Evolutionary conservation across 108 stramenopile species (phyloP), one percentile per base, ranked within the genome.

Genomic region (Cyclotella cryptica): DNA sequence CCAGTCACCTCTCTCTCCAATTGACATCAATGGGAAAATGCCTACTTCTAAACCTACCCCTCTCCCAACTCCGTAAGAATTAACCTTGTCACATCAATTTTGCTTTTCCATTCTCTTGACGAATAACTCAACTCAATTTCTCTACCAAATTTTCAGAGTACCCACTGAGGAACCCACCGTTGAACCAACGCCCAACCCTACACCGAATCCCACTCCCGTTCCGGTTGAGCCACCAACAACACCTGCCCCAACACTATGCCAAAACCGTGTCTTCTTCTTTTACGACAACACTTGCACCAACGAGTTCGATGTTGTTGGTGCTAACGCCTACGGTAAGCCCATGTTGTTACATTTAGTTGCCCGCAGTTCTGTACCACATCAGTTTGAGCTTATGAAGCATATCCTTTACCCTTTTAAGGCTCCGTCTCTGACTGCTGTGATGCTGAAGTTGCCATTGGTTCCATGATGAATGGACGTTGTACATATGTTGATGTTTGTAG

Each of bases 391-490:
- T 35, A 35, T n/a, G n/a, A n/a, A n/a, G n/a, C n/a, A n/a, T n/a
- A n/a, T n/a, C n/a, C n/a, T n/a, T n/a, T n/a, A 7, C 53, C 53
- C 12, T 54, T 19, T 13, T 54, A 10, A 26, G 55, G 24, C 24
- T 57, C 55, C 24, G 55, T 21, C 55, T 21, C 55, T 24, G 55
- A 19, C 24, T 57, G 55, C 24, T 57, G 55, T 24, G 55, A 57
- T 57, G 55, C 55, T 21, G 24, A 57, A 12, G 55, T 57, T 12
- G 55, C 55, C 24, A 3, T 57, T 39, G 61, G 40, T 24, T 62
- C 61, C 39, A 14, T 41, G 14, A 12, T 12, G 15, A 62, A 62
- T 19, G 61, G 61, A 41, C 30, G 6, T 19, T 62, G 61, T 30
- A 8, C 15, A 17, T 40, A 35, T 19, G 3, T 18, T 62, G 61